Base-by-base conservation (phyloP, 2,329 filamentous ascomycete species). In the Penicillium sclerotiorum region DNA sequence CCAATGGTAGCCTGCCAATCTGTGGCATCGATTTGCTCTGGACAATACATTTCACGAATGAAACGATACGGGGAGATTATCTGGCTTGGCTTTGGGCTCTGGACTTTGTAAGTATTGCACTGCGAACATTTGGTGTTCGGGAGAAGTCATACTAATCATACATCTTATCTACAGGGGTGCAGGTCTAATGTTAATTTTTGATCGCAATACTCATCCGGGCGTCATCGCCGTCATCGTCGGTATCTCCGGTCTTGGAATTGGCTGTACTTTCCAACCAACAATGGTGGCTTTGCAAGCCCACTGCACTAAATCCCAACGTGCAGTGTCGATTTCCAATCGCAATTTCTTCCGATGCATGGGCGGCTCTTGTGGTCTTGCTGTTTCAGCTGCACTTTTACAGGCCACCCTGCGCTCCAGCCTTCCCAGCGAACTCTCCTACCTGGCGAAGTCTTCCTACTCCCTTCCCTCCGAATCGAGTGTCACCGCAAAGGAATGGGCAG, bases 341-440 rank as follows among this genome's bases (percentile, higher is more conserved):
- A 87, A 87, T 57, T 86, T 86, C 61, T 74, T 85, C 52, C 78
- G 84, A 7, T 80, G 77, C 39, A 69, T 82, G 3, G 83, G 84
- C 8, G 83, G 82, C 20, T 74, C 82, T 1, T 73, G 78, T 12
- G 83, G 83, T 0, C 74, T 87, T 0, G 82, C 81, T 0, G 69
- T 85, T 8, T 81, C 79, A 0, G 81, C 80, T 1, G 80, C 80
- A 2, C 68, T 84, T 2, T 65, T 80, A 28, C 69, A 71, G 30
- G 66, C 68, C 3, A 65, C 64, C 4, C 58, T 72, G 17, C 69
- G 60, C 49, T 70, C 61, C 28, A 66, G 71, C n/a, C 62, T 79
- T 5, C 74, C 75, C 1, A 40, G 50, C 2, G 60, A 67, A n/a
- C 64, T 74, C 36, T 52, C 66, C 15, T 61, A 73, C 39, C 53